A percentile compares a stretch with the other conserved stretches of the same genome.
These are phyloP conservation scores for Hemisphaericaspora xylanilytica DNA, from an alignment of 1,139 yeast genomes.

Conservation along the genomic window DNA sequence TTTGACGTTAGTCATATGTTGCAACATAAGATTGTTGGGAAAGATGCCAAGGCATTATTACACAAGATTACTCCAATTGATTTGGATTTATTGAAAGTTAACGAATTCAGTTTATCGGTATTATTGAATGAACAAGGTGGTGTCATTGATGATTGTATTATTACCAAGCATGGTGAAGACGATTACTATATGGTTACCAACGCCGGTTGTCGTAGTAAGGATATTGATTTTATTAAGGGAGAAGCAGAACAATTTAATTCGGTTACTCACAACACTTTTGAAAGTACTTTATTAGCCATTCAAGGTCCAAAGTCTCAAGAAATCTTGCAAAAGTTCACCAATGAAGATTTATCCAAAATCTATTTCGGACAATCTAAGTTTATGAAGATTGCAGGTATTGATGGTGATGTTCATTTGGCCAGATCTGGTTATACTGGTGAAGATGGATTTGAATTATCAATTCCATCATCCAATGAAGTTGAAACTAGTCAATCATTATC, in stretches of 20 bases:
- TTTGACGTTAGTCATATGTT: conserved; percentile 98
- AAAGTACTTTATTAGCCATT: conserved; percentile 78
- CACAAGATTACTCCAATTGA: conserved; percentile 87
- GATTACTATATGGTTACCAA: conserved; percentile 90
- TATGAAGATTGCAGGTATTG: conserved; percentile 47
- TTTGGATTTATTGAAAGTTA: conserved; percentile 51
- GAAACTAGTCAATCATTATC: conserved; percentile 49
- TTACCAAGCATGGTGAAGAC: conserved; percentile 79
- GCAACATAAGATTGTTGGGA: conserved; percentile 76
- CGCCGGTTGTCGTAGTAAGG: conserved; percentile 91
- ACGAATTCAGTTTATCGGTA: conserved; percentile 73
- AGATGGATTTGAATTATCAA: conserved; percentile 92
- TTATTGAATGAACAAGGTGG: conserved; percentile 73
- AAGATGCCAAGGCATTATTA: conserved; percentile 64
- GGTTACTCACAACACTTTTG: conserved; percentile 62
- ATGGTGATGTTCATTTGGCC: conserved; percentile 62
- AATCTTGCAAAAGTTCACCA: conserved; percentile 63
- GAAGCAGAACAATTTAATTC: conserved; percentile 47
- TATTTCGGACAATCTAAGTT: conserved; percentile 73
- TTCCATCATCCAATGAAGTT: conserved; percentile 52
- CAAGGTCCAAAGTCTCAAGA: conserved; percentile 86
- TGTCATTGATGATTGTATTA: conserved; percentile 89
- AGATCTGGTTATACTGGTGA: conserved; percentile 98
- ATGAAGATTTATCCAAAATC: conserved; percentile 54
- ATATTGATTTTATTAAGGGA: conserved; percentile 56